Conservation (phyloP, 371 early-diverging fungal genomes). For the Mucor lusitanicus region DNA sequence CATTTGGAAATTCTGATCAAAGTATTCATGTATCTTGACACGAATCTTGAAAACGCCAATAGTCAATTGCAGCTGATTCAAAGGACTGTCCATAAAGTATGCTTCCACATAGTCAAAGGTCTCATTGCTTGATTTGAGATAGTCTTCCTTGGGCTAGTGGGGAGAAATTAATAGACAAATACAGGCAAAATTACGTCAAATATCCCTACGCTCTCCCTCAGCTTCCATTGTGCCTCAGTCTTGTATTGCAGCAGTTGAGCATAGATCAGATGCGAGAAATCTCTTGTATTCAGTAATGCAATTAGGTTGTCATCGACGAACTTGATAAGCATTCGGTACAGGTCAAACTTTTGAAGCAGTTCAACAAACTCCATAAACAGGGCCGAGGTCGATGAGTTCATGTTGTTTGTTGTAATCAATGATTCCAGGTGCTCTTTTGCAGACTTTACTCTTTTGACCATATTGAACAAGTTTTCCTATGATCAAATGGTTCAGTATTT, state of each 20-base stretch:
- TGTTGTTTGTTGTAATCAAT: not conserved
- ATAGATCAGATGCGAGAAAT: constrained; percentile 1
- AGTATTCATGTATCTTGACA: not conserved
- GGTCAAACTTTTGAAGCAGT: not conserved
- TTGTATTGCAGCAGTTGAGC: constrained; percentile 5
- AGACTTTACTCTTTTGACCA: not conserved
- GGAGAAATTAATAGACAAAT: not conserved
- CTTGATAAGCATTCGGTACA: not conserved
- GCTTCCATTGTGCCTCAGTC: constrained; percentile 6
- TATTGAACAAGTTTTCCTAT: not conserved
- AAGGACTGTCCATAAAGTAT: not conserved
- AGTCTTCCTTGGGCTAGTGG: not conserved
- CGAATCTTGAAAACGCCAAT: constrained; percentile 1
- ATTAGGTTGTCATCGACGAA: not conserved
- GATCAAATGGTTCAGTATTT: not conserved
- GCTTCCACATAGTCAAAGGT: constrained; percentile 10
- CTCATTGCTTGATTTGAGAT: constrained; percentile 9
- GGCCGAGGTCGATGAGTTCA: constrained; percentile 1
- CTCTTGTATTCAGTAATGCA: not conserved
- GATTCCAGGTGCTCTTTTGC: not conserved
- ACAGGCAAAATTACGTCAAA: not conserved
- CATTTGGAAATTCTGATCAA: constrained; percentile 1
- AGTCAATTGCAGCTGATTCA: constrained; percentile 1
- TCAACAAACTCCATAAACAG: not conserved
- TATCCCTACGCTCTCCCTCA: constrained; percentile 12